Base-by-base conservation (phyloP, 257 asterid species). In the Solanum pinnatisectum region DNA sequence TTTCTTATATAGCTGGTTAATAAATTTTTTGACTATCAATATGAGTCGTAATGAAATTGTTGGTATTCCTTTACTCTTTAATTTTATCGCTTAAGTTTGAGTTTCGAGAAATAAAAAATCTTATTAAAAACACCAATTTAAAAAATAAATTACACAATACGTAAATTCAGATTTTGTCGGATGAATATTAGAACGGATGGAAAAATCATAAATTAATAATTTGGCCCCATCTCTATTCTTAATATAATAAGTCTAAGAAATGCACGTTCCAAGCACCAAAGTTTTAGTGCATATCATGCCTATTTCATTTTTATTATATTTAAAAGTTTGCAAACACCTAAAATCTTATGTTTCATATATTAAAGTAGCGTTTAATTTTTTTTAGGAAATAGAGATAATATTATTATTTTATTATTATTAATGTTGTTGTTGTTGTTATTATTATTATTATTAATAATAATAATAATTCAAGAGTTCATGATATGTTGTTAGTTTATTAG, bases 91-190 rank as follows among this genome's bases (percentile, higher is more conserved):
- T 14, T 30, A 2, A 18, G 10, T 70, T 70, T 0, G 6, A 70
- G 0, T 13, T 67, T 12, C 0, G 0, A 25, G 7, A 27, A 65
- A 65, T 25, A 0, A 65, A n/a, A n/a, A 2, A n/a, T 10, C 8
- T 12, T 25, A 25, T 12, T 10, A 27, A 0, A 25, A 25, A 5
- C 0, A 11, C 0, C 0, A 18, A 10, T n/a, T 6, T 2, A 10
- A 23, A 6, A n/a, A n/a, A n/a, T n/a, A 0, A n/a, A 25, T 25
- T 0, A n/a, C 30, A 27, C 2, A 5, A n/a, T 25, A 11, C 1
- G 8, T 5, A 67, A 67, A 67, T 67, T 67, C 0, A 67, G 0
- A 67, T 67, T 27, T 67, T 27, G 0, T 67, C 74, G 1, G 12
- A 56, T 12, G 8, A 4, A 5, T 67, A 12, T 67, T 15, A 5